Conservation (phyloP, 2,329 filamentous ascomycete genomes). For the Penicillium frequentans region DNA sequence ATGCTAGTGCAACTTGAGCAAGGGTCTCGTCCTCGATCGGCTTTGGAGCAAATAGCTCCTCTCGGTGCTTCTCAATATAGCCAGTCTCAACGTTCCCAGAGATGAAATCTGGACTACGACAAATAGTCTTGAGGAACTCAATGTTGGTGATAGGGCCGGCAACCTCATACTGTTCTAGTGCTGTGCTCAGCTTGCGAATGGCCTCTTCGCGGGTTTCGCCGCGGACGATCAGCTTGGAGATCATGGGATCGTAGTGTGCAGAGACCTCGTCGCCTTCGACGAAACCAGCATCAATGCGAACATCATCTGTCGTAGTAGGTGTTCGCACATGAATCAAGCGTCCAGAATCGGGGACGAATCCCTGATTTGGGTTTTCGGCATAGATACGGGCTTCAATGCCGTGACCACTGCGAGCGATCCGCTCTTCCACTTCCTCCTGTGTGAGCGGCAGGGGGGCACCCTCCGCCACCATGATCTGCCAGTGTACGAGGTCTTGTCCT, state of each 20-base stretch:
- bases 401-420: slow-evolving; percentile 74
- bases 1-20: slow-evolving; percentile 80
- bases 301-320: slow-evolving; percentile 66
- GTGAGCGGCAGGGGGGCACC: slow-evolving; percentile 66
- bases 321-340: slow-evolving; percentile 79
- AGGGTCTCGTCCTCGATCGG: slow-evolving; percentile 70
- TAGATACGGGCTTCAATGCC: slow-evolving; percentile 97
- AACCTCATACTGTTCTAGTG: slow-evolving; percentile 85
- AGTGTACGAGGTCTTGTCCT: slow-evolving; percentile 79
- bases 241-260: slow-evolving; percentile 97
- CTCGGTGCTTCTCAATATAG: slow-evolving; percentile 86
- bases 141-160: slow-evolving; percentile 94
- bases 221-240: slow-evolving; percentile 92
- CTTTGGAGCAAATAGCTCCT: slow-evolving; percentile 71
- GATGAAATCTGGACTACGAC: slow-evolving; percentile 77
- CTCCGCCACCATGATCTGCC: slow-evolving; percentile 87
- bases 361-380: slow-evolving; percentile 86
- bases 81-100: slow-evolving; percentile 90
- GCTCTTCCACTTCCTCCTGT: slow-evolving; percentile 64
- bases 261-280: slow-evolving; percentile 88
- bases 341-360: slow-evolving; percentile 93
- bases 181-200: slow-evolving; percentile 76
- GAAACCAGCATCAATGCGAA: slow-evolving; percentile 93
- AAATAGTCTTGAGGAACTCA: slow-evolving; percentile 90
- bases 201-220: slow-evolving; percentile 76